Base-by-base conservation (phyloP, 176 grass and related monocot species). In the Tillandsia leiboldiana region DNA sequence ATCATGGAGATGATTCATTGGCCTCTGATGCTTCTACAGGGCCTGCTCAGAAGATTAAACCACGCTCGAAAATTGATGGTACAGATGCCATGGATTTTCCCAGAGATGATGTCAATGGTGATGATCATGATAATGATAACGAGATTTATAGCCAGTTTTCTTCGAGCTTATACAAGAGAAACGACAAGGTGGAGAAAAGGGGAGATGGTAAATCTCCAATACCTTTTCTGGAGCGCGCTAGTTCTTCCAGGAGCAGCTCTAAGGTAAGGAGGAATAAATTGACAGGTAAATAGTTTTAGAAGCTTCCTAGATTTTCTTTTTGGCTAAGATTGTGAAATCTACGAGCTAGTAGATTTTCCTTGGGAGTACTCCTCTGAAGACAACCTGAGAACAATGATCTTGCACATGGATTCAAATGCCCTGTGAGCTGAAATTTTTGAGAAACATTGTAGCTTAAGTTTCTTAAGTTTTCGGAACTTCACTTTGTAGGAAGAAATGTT, bases 1-100 rank as follows among this genome's bases (percentile, higher is more conserved):
- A 79, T 50, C 80, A 68, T 23, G 86, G 77, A 68, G 80, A 96
- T 58, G 91, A 96, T 58, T 96, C 91, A 9, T 66, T 96, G 79
- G 84, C 91, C 71, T 95, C 91, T 26, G 91, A 96, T 96, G 91
- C 87, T 58, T 96, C 91, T 64, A 90, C 91, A 22, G 87, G 87
- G 68, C 74, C 84, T 81, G 50, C 78, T 75, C 67, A 84, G 63
- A 67, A 72, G 52, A 84, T 81, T 74, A 13, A 65, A 51, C 57
- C 65, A 9, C 9, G 18, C 29, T 48, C 14, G 18, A 67, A 47
- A 67, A 2, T 18, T 75, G 64, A 71, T 78, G 75, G 71, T 9
- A 81, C 80, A 71, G 67, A 84, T 73, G 64, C 73, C 59, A 78
- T 74, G 69, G 12, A 20, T 22, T 66, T 75, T 23, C 57, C 69